These are phyloP conservation scores for Alternaria panax DNA, from an alignment of 2,329 filamentous ascomycete species.

Conservation along the genomic window DNA sequence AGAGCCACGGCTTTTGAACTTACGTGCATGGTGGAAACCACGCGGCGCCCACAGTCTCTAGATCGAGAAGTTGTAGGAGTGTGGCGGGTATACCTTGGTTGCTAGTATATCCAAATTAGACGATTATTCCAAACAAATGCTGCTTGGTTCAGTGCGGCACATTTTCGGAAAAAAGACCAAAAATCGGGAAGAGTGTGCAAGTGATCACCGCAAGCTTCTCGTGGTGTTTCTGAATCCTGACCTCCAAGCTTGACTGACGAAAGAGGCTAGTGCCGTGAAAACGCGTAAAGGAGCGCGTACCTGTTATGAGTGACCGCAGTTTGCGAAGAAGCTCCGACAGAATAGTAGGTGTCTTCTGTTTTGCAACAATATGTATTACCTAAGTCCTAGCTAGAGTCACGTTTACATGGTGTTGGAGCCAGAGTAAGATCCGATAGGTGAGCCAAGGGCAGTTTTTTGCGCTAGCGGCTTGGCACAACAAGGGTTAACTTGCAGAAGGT, in stretches of 20 bases:
- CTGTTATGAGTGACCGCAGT: not conserved
- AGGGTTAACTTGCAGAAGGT: constrained; percentile 10
- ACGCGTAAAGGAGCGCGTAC: not conserved
- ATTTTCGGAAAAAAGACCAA: not conserved
- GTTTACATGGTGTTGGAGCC: constrained; percentile 8
- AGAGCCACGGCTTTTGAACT: not conserved
- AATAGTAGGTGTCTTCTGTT: not conserved
- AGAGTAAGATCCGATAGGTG: constrained; percentile 1
- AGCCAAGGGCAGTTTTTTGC: constrained; percentile 31
- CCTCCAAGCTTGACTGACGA: not conserved
- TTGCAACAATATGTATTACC: not conserved
- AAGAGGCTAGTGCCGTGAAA: not conserved
- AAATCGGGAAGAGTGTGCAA: not conserved
- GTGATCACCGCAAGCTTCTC: not conserved
- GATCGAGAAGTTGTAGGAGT: not conserved
- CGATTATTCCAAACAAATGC: not conserved
- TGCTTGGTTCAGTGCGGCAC: not conserved
- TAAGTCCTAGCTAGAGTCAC: not conserved
- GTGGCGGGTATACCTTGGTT: not conserved
- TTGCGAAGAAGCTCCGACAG: not conserved
- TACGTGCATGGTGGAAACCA: not conserved
- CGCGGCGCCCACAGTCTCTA: not conserved
- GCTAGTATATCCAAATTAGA: not conserved
- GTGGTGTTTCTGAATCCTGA: not conserved
- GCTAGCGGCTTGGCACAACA: constrained; percentile 27